phyloP scores from a whole-genome alignment of 108 stramenopile species.

The Cyclotella cryptica region DNA sequence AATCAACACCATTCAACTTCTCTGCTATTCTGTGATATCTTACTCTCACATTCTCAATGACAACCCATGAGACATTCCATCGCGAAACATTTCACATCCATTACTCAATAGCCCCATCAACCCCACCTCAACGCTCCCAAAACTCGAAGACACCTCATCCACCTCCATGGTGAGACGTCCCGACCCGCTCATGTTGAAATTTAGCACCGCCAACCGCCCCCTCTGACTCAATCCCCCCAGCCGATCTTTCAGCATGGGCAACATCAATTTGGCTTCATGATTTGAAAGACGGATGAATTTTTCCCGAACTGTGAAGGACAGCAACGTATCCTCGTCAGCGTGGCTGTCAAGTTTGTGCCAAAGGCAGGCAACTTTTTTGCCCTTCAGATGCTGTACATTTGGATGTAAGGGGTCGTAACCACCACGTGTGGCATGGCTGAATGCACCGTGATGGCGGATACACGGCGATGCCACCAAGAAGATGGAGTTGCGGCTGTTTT shows the following conservation, averaged over 20 bases:
- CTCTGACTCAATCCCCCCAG: constrained; percentile 47
- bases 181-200: constrained; percentile 64
- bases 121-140: constrained; percentile 51
- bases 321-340: constrained; percentile 69
- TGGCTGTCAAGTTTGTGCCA: too few species aligned
- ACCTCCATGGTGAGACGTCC: constrained; percentile 37
- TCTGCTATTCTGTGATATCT: constrained; percentile 38
- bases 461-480: too few species aligned
- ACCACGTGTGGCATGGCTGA: too few species aligned
- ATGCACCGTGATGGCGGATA: too few species aligned
- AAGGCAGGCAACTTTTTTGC: too few species aligned
- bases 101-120: constrained; percentile 79
- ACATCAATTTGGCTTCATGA: constrained; percentile 76
- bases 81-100: constrained; percentile 70
- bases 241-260: constrained; percentile 52
- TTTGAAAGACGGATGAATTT: constrained; percentile 81
- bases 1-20: constrained; percentile 31
- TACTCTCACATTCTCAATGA: constrained; percentile 58
- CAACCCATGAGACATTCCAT: constrained; percentile 71
- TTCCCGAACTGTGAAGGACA: constrained; percentile 57
- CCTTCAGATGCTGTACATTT: too few species aligned
- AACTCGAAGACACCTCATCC: constrained; percentile 42
- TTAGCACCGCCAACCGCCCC: constrained; percentile 53
- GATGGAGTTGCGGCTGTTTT: too few species aligned
- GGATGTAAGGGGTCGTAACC: too few species aligned